Evolutionary conservation across 148 eudicot species (phyloP).

Genomic region (Rhododendron ferrugineum): DNA sequence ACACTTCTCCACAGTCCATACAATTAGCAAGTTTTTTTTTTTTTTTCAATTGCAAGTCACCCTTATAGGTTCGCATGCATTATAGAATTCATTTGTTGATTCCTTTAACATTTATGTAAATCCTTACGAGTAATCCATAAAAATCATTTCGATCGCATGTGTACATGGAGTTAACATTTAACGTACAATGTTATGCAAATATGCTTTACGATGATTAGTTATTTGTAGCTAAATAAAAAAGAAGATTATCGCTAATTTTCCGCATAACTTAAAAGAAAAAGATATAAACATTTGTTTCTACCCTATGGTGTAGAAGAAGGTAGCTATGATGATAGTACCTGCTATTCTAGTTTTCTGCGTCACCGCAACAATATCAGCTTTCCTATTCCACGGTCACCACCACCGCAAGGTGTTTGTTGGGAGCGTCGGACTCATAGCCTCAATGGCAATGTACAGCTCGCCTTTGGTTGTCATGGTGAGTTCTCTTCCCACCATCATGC

Average conservation of each 20-base stretch:
- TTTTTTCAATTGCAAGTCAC: not conserved
- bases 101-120: not conserved
- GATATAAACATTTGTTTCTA: constrained; percentile 5
- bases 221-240: not conserved
- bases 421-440: constrained; percentile 54
- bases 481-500: not conserved
- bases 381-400: constrained; percentile 44
- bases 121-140: not conserved
- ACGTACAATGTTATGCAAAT: not conserved
- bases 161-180: not conserved
- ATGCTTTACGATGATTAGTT: not conserved
- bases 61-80: not conserved
- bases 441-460: constrained; percentile 52
- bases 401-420: constrained; percentile 56
- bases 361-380: constrained; percentile 39
- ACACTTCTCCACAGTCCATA: not conserved
- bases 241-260: not conserved
- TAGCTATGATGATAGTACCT: constrained; percentile 28
- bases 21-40: not conserved
- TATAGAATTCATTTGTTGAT: not conserved
- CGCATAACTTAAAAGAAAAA: constrained; percentile 4
- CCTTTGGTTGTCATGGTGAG: constrained; percentile 74
- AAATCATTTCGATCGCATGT: not conserved
- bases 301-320: constrained; percentile 49
- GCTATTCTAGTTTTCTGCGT: constrained; percentile 27